A percentile compares a stretch with the other conserved stretches of the same genome.
phyloP scores from a whole-genome alignment of 2,329 filamentous ascomycete genomes.

The Septoria linicola region DNA sequence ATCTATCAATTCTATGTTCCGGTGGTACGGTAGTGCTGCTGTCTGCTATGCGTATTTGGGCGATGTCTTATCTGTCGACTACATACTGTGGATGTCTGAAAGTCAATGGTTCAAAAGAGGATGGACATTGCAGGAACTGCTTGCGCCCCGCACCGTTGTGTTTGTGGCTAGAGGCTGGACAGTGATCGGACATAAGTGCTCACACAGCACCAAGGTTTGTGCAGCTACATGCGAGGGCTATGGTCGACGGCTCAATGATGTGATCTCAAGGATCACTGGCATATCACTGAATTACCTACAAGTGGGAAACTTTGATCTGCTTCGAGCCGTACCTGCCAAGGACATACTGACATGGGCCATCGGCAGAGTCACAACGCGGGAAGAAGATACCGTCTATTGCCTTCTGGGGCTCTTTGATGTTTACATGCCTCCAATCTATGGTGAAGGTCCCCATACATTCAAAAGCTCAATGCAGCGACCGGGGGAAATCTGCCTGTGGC shows the following conservation, averaged over 20 bases:
- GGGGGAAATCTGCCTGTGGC: too few relatives aligned
- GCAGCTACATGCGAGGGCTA: not conserved
- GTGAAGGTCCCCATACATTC: too few relatives aligned
- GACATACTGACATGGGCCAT: not conserved
- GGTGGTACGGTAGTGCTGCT: not conserved
- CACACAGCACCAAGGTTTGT: too few relatives aligned
- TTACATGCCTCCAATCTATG: not conserved
- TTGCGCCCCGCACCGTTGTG: conserved; percentile 16
- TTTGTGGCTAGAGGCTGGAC: conserved; percentile 13
- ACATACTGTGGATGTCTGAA: not conserved
- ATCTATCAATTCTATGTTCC: conserved; percentile 6
- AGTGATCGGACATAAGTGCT: not conserved
- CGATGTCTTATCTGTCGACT: not conserved
- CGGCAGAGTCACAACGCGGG: not conserved
- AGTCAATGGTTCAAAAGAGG: conserved; percentile 14
- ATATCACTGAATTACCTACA: too few relatives aligned
- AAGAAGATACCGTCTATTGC: conserved; percentile 2
- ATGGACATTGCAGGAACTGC: too few relatives aligned
- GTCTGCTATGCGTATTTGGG: conserved; percentile 2
- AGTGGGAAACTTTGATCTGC: too few relatives aligned
- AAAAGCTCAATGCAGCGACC: too few relatives aligned
- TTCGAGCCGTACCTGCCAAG: too few relatives aligned
- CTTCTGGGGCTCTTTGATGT: conserved; percentile 1
- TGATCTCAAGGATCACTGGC: not conserved
- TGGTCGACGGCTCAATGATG: not conserved